Evolutionary conservation across 202 grass and related monocot species (phyloP).

Genomic region (Carex arenaria): DNA sequence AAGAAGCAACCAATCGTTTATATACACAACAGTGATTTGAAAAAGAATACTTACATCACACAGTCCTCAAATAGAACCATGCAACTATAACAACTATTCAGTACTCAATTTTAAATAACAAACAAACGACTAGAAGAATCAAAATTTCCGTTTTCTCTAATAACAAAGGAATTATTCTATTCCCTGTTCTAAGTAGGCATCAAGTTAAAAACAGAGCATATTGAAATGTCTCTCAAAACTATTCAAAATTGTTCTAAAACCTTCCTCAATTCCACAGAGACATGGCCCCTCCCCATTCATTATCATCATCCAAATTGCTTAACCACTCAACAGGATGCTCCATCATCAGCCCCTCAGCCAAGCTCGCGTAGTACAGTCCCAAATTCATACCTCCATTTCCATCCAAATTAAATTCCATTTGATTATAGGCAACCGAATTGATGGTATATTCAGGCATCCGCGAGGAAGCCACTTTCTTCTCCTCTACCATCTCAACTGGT

Average conservation of each 20-base stretch:
- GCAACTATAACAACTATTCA: neutral
- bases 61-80: neutral
- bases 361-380: slow-evolving; percentile 35
- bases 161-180: neutral
- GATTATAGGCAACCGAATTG: neutral
- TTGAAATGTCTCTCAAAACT: neutral
- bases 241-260: neutral
- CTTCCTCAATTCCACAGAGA: slow-evolving; percentile 34
- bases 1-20: neutral
- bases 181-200: neutral
- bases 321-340: slow-evolving; percentile 24
- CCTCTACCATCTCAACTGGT: too few species aligned
- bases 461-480: too few species aligned
- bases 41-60: neutral
- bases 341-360: slow-evolving; percentile 40
- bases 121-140: neutral
- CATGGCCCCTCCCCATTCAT: neutral
- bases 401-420: slow-evolving; percentile 18
- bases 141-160: neutral
- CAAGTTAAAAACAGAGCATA: neutral
- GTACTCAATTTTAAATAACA: neutral
- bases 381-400: slow-evolving; percentile 31
- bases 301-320: slow-evolving; percentile 26
- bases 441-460: too few species aligned
- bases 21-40: neutral